Percentiles rank a stretch among this genome's conserved stretches.
phyloP scores from a whole-genome alignment of 208 protist genomes.

The Herpetomonas samuelpessoai region DNA sequence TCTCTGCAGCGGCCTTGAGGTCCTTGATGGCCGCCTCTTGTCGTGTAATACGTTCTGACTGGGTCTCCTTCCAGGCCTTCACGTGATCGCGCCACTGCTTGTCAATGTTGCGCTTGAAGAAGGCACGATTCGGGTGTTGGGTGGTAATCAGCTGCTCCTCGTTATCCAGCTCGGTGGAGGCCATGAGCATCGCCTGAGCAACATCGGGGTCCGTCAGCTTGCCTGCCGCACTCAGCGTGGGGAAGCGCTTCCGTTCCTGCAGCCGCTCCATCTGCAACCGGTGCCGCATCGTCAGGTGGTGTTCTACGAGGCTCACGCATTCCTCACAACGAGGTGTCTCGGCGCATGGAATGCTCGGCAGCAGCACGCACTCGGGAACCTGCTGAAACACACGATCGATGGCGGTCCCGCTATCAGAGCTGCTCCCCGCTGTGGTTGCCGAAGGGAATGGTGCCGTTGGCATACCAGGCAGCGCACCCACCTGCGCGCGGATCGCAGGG shows the following conservation, averaged over 20 bases:
- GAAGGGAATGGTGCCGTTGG: neutral
- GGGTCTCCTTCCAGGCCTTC: conserved; percentile 37
- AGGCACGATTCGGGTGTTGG: conserved; percentile 63
- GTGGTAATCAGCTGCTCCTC: conserved; percentile 50
- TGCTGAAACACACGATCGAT: conserved; percentile 8
- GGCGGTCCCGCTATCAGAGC: neutral
- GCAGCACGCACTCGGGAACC: conserved; percentile 20
- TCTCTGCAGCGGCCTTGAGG: conserved; percentile 23
- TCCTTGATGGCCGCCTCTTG: conserved; percentile 25
- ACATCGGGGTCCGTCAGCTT: conserved; percentile 26
- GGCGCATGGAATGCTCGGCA: conserved; percentile 33
- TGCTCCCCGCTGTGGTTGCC: neutral
- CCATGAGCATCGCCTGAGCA: conserved; percentile 3
- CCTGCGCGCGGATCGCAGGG: neutral
- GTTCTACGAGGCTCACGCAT: conserved; percentile 46
- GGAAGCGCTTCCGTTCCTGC: conserved; percentile 44
- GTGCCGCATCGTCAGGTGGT: conserved; percentile 34
- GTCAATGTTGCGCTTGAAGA: conserved; percentile 44
- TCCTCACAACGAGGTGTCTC: conserved; percentile 26
- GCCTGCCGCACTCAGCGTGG: conserved; percentile 45
- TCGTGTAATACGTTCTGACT: conserved; percentile 17
- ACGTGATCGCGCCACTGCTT: conserved; percentile 37
- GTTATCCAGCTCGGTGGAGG: conserved; percentile 19
- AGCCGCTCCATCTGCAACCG: conserved; percentile 26
- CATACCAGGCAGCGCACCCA: neutral